phyloP scores from a whole-genome alignment of 2,329 filamentous ascomycete species.

The Beauveria medogensis region DNA sequence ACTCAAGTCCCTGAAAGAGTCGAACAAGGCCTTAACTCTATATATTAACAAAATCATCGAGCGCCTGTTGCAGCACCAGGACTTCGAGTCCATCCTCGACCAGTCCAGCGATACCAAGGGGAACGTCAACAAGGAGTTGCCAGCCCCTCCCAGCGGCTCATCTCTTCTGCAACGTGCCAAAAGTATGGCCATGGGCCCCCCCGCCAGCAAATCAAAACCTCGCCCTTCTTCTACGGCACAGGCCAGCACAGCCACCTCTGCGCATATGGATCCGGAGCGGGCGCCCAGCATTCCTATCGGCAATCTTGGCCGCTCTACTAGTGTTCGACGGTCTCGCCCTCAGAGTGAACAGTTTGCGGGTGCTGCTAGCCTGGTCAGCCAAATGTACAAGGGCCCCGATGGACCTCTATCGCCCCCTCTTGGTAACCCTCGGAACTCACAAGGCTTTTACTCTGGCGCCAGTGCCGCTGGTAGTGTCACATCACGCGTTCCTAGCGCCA shows the following conservation, averaged over 20 bases:
- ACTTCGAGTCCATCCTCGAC: slow-evolving; percentile 89
- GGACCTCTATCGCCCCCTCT: slow-evolving; percentile 53
- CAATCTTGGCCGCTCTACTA: slow-evolving; percentile 44
- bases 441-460: slow-evolving; percentile 54
- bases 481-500: slow-evolving; percentile 41
- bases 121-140: slow-evolving; percentile 76
- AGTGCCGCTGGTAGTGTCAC: slow-evolving; percentile 41
- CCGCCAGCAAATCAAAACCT: slow-evolving; percentile 31
- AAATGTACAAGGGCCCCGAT: slow-evolving; percentile 77
- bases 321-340: slow-evolving; percentile 47
- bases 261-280: slow-evolving; percentile 59
- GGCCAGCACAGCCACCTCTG: slow-evolving; percentile 25
- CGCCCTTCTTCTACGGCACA: slow-evolving; percentile 52
- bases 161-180: slow-evolving; percentile 55
- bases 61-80: slow-evolving; percentile 84
- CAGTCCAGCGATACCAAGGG: slow-evolving; percentile 53
- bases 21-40: slow-evolving; percentile 93
- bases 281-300: slow-evolving; percentile 69
- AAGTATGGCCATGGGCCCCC: slow-evolving; percentile 45
- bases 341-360: slow-evolving; percentile 56
- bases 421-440: slow-evolving; percentile 49
- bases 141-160: slow-evolving; percentile 50
- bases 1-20: slow-evolving; percentile 71
- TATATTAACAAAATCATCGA: slow-evolving; percentile 99
- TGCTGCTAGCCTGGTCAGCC: slow-evolving; percentile 66